Base-by-base conservation (phyloP, 495 filamentous ascomycete genomes). In the Aspergillus baeticus region DNA sequence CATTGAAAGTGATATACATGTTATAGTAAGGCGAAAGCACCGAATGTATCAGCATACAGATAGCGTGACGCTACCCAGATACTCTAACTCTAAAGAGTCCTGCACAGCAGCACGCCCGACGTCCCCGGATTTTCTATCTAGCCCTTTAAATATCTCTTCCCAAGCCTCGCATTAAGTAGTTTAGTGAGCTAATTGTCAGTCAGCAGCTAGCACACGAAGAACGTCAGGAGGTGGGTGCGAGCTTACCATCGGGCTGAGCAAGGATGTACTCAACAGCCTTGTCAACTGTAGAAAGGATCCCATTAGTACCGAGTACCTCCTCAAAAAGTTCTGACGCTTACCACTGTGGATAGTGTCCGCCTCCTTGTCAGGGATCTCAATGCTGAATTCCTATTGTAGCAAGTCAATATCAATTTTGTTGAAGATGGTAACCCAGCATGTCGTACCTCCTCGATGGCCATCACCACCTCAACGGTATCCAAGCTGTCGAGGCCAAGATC, bases 351-450 rank as follows among this genome's bases (percentile, higher is more conserved):
- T 96, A 60, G 84, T 81, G 78, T 98, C 94, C 61, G 94, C 95
- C 68, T 97, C 93, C 82, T 97, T 98, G 77, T 98, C 94, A 61
- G 94, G 95, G 73, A 98, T 98, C 84, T 98, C 94, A 77, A 98
- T 94, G 85, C 92, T 97, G 78, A 98, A 98, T 75, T 98, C 94
- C 93, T 98, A 69, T 73, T 63, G 45, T 8, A 14, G 21, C 34
- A 22, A 49, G 58, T 61, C 49, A 56, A 41, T 61, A 36, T 37
- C 23, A 34, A 31, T 22, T 1, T 22, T 26, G 18, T 43, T 15
- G 13, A 37, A 31, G 55, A 58, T 64, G 50, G 42, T 37, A 55
- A 65, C 61, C 51, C 43, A 61, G 57, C 41, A 42, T 34, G 56
- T 55, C 84, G 62, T 80, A 96, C 93, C 89, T 98, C 94, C 83